Conservation (phyloP, 2,329 filamentous ascomycete species). For the Dendryphion nanum region DNA sequence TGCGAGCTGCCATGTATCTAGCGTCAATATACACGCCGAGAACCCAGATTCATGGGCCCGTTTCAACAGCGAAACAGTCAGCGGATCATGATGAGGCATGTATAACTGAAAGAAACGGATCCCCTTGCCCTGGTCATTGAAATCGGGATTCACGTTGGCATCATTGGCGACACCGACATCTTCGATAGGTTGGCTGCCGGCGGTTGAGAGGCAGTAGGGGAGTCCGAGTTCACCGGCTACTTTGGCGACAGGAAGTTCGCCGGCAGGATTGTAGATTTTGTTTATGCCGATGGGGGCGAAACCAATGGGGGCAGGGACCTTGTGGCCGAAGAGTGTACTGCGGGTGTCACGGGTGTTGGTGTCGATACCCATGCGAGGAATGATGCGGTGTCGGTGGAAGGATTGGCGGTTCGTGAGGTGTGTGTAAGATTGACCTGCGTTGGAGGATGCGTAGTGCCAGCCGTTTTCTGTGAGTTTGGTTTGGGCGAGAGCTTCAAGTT, state of each 20-base stretch:
- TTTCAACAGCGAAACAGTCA: conserved; percentile 56
- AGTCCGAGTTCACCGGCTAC: conserved; percentile 60
- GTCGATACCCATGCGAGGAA: conserved; percentile 62
- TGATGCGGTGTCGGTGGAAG: conserved; percentile 63
- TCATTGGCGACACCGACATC: conserved; percentile 56
- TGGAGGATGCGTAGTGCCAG: conserved; percentile 60
- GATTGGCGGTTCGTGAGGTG: conserved; percentile 61
- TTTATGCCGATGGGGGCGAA: conserved; percentile 63
- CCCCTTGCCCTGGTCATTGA: no score
- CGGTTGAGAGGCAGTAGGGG: conserved; percentile 60
- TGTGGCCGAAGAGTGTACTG: conserved; percentile 60
- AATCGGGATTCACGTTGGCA: no score
- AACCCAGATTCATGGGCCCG: conserved; percentile 57
- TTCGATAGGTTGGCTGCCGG: conserved; percentile 56
- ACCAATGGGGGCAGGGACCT: conserved; percentile 57
- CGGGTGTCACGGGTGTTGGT: conserved; percentile 58
- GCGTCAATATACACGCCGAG: conserved; percentile 58
- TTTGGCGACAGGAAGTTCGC: conserved; percentile 59
- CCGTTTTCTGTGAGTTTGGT: conserved; percentile 57
- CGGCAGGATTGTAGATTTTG: conserved; percentile 60
- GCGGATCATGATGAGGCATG: conserved; percentile 61
- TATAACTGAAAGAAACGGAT: conserved; percentile 64
- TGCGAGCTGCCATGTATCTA: conserved; percentile 63
- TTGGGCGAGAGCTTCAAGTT: conserved; percentile 59
- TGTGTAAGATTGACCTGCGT: conserved; percentile 54